Evolutionary conservation across 129 eudicot species (phyloP), one percentile per base, ranked within the genome.

Genomic region (Chrysanthemum lavandulifolium): DNA sequence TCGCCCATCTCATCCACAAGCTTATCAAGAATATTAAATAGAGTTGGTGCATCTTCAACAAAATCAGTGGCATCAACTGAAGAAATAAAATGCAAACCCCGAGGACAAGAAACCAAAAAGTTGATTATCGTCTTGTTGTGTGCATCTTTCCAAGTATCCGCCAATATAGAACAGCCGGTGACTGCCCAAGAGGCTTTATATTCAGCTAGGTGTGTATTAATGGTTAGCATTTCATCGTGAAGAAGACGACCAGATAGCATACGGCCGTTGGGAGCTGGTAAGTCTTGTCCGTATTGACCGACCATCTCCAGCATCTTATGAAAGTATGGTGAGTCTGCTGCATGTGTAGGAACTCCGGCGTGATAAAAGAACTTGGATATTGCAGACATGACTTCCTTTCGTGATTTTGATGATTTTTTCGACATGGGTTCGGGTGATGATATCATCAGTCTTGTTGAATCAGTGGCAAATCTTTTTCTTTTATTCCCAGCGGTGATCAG

Each of bases 101-200:
- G 96, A 72, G 98, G 98, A 78, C 98, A 87, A 10, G 96, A 89
- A 70, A 93, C 98, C 76, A 93, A 76, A 67, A 93, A 71, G 76
- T 89, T 89, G 67, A 89, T 89, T 57, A 89, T 53, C 57, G 87
- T 93, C 69, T 95, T 82, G 66, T 78, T 84, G 18, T 75, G 87
- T 47, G 75, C 63, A 84, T 93, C 88, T 75, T 78, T 84, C 98
- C 98, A 93, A 73, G 89, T 89, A 84, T 93, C 98, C 23, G 95
- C 98, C 84, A 93, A 83, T 63, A 93, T 85, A 43, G 98, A 93
- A 79, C 98, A 89, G 65, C 98, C 98, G 43, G 98, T 89, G 61
- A 89, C 92, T 53, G 87, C 81, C 98, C 98, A 93, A 6, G 96
- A 89, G 62, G 94, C 82, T 73, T 81, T 93, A 71, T 84, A 89